These are phyloP conservation scores for Eragrostis nindensis DNA, from an alignment of 176 grass and related monocot species.

Conservation along the genomic window DNA sequence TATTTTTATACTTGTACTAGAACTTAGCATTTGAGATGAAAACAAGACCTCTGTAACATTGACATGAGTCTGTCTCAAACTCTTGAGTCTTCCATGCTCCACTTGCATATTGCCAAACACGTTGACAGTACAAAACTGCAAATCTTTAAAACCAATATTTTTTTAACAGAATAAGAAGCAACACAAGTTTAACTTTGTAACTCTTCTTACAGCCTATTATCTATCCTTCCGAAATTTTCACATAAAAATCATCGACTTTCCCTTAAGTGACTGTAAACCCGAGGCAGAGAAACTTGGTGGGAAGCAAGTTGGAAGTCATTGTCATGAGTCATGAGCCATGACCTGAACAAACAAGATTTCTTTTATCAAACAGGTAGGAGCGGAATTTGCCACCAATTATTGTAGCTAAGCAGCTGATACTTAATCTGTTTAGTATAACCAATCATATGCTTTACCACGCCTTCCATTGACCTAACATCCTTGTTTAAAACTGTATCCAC, in stretches of 20 bases:
- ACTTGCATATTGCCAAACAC: neutral
- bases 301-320: slow-evolving; percentile 32
- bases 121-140: neutral
- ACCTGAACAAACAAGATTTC: slow-evolving; percentile 21
- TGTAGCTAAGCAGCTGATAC: neutral
- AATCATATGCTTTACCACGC: slow-evolving; percentile 22
- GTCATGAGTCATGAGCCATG: slow-evolving; percentile 37
- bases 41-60: slow-evolving; percentile 5
- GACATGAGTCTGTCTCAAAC: neutral
- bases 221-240: neutral
- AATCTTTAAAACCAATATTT: neutral
- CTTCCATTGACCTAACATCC: slow-evolving; percentile 44
- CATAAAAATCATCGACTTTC: neutral
- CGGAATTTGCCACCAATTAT: slow-evolving; percentile 30
- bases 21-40: neutral
- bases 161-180: neutral
- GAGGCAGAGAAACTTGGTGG: slow-evolving; percentile 14
- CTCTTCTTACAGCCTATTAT: neutral
- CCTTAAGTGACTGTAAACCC: neutral
- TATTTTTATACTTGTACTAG: neutral
- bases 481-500: slow-evolving; percentile 46
- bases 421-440: slow-evolving; percentile 36
- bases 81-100: neutral
- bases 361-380: slow-evolving; percentile 30
- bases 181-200: neutral